Conservation (phyloP, 352 stramenopile species). For the Phytophthora kernoviae region DNA sequence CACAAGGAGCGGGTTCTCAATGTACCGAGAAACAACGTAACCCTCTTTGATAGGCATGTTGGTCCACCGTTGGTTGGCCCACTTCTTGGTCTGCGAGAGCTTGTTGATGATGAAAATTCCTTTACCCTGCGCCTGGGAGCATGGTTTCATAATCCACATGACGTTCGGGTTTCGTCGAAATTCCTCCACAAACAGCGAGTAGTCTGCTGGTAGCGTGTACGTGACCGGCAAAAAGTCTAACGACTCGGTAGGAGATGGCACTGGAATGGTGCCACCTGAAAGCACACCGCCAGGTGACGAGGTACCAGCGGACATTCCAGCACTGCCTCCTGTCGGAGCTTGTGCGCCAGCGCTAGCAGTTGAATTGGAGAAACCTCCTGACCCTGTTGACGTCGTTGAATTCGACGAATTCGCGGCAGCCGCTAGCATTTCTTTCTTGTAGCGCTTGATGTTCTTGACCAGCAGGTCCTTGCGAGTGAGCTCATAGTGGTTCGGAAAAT, state of each 20-base stretch:
- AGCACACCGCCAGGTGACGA: not conserved
- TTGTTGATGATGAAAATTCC: constrained; percentile 96
- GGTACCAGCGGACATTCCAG: not conserved
- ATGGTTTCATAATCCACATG: constrained; percentile 97
- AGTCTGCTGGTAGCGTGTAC: constrained; percentile 93
- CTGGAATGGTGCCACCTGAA: not conserved
- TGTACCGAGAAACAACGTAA: constrained; percentile 91
- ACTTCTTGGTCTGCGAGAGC: constrained; percentile 92
- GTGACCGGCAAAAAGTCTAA: constrained; percentile 89
- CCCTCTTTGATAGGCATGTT: constrained; percentile 83
- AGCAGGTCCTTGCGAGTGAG: constrained; percentile 94
- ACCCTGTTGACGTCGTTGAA: not conserved
- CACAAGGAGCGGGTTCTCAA: constrained; percentile 89
- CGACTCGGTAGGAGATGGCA: constrained; percentile 18
- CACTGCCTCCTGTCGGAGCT: not conserved
- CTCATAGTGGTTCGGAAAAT: constrained; percentile 93
- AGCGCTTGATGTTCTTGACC: constrained; percentile 95
- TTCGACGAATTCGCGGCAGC: constrained; percentile 7
- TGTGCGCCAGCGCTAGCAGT: not conserved
- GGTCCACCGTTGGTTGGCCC: constrained; percentile 72
- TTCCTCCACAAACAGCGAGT: constrained; percentile 93
- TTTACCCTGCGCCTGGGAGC: constrained; percentile 88
- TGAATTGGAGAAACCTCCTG: not conserved
- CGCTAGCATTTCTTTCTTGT: constrained; percentile 66
- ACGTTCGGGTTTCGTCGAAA: constrained; percentile 83